Evolutionary conservation across 1,284 basidiomycete species (phyloP), one percentile per base, ranked within the genome.

Genomic region (Amylostereum areolatum): DNA sequence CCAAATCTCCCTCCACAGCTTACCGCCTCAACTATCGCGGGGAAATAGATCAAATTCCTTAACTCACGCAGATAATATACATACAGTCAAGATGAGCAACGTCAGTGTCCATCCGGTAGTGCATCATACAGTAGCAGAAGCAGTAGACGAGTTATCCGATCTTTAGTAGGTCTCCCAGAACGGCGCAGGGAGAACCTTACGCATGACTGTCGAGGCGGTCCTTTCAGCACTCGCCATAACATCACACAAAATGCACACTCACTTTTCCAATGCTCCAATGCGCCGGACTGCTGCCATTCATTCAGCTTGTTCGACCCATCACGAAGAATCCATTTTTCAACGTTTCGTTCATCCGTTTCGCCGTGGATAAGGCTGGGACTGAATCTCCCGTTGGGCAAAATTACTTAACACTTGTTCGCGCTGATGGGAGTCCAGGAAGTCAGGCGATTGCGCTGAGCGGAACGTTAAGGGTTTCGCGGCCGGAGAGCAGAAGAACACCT

Each of bases 401-500:
- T 60, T 59, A 10, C 54, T 57, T 25, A 76, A 61, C 37, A 88
- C 62, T 53, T 77, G 67, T 18, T 72, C 72, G 39, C 87, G 82
- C 37, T 89, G 66, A 45, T 77, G 74, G 5, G 86, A 89, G 10
- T 81, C 75, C 11, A 87, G 74, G 64, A 78, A 85, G 59, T 89
- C 85, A 2, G 69, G 63, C 29, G 68, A 63, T 18, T 56, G 61
- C 0, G 85, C 68, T 9, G 67, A 59, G 35, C 90, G 81, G 75
- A 93, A 90, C 4, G 73, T 75, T 41, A 91, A 62, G 1, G 83
- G 72, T 4, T 67, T 63, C 7, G 72, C 55, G 11, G 84, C 77
- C n/a, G 72, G 66, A 1, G 82, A 83, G 63, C 89, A 93, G 68
- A 92, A 85, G 59, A 90, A 78, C 7, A 91, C 84, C 89, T 91